phyloP scores from a whole-genome alignment of 495 filamentous ascomycete species.

The Chaetomium tenue region DNA sequence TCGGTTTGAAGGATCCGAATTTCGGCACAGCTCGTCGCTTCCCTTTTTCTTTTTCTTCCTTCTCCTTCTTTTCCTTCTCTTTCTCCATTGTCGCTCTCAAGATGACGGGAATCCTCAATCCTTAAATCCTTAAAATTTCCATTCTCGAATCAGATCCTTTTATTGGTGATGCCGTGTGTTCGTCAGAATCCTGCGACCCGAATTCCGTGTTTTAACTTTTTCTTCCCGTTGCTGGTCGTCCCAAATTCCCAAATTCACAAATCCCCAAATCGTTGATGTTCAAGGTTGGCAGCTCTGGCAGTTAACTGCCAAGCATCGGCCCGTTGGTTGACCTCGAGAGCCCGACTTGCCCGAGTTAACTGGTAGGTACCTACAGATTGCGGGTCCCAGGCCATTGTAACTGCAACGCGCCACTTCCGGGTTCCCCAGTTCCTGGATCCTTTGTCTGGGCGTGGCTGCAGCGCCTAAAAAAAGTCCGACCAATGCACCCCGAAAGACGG shows the following conservation, averaged over 20 bases:
- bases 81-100: constrained; percentile 21
- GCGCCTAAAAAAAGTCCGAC: constrained; percentile 17
- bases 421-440: constrained; percentile 9
- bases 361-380: too few relatives aligned
- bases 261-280: too few relatives aligned
- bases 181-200: not conserved
- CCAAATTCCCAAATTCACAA: too few relatives aligned
- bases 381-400: not conserved
- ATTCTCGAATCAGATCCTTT: not conserved
- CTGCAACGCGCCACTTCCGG: constrained; percentile 7
- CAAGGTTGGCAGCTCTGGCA: too few relatives aligned
- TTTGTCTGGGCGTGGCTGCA: not conserved
- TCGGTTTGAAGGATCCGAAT: constrained; percentile 67
- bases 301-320: not conserved
- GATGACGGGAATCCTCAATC: not conserved
- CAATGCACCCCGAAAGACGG: not conserved
- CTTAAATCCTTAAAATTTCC: not conserved
- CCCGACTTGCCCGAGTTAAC: not conserved
- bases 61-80: constrained; percentile 19
- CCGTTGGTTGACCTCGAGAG: not conserved
- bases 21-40: constrained; percentile 52
- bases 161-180: too few relatives aligned
- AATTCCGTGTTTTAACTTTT: not conserved
- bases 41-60: not conserved
- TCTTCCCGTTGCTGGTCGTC: too few relatives aligned